A percentile compares a stretch with the other conserved stretches of the same genome.
Conservation (phyloP, 192 early-diverging fungal genomes). For the Coemansia sp. region DNA sequence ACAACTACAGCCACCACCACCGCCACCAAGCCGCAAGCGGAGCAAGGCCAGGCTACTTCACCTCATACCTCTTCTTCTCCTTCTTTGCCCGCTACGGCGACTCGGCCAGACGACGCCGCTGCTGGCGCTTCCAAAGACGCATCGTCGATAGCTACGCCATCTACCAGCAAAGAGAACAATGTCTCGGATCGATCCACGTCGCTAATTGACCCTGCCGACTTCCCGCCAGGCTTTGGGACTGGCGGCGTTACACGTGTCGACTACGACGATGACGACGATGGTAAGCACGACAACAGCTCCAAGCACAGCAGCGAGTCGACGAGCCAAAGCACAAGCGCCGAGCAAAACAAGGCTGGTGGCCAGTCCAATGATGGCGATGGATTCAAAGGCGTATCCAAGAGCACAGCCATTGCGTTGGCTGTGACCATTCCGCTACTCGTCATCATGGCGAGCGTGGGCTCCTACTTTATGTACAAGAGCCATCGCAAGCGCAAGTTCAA, state of each 20-base stretch:
- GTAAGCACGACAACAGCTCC: background rate
- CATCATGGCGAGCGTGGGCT: slow-evolving; percentile 9
- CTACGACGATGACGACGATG: background rate
- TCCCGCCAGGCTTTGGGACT: background rate
- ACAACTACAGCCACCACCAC: background rate
- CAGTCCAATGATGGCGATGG: too few species aligned
- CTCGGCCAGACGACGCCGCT: too few species aligned
- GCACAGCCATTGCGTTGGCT: slow-evolving; percentile 19
- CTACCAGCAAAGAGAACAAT: background rate
- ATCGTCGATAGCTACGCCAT: too few species aligned
- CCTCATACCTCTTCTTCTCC: too few species aligned
- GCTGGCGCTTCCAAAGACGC: too few species aligned
- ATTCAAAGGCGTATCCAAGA: slow-evolving; percentile 9
- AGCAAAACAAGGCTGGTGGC: background rate
- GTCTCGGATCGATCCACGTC: background rate
- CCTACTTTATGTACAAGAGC: slow-evolving; percentile 14
- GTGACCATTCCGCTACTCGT: slow-evolving; percentile 19
- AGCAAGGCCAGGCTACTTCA: background rate
- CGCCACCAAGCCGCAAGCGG: background rate
- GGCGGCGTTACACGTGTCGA: background rate
- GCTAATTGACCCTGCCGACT: background rate
- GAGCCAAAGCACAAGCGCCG: background rate
- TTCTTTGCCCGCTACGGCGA: too few species aligned
- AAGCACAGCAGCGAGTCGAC: background rate
- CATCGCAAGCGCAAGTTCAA: background rate